Conservation (phyloP, 768 basidiomycete species). For the Suillus clintonianus region DNA sequence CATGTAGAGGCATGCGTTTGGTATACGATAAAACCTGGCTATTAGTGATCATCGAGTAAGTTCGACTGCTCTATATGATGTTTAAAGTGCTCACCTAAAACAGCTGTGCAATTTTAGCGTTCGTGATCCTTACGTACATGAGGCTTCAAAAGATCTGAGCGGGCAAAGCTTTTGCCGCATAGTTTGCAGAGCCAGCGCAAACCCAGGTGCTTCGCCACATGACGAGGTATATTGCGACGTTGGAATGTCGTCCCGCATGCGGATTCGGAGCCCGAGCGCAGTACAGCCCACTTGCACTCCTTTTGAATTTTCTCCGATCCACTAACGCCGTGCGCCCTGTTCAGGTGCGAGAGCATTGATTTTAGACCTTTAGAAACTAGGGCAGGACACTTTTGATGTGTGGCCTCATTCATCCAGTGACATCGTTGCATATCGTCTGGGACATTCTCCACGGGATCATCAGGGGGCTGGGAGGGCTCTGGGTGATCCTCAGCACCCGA, state of each 20-base stretch:
- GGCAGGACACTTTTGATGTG: conserved; percentile 1
- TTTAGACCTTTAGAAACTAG: neutral
- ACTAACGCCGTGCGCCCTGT: conserved; percentile 9
- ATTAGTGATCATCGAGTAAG: neutral
- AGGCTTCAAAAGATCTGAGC: conserved; percentile 15
- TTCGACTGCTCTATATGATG: neutral
- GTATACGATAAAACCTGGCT: neutral
- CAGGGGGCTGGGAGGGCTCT: conserved; percentile 7
- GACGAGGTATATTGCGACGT: conserved; percentile 18
- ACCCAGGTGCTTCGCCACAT: conserved; percentile 19
- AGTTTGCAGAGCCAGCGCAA: conserved; percentile 14
- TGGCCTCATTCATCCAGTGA: conserved; percentile 11
- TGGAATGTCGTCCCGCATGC: conserved; percentile 6
- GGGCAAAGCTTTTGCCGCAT: conserved; percentile 24
- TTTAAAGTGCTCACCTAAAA: neutral
- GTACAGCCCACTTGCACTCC: conserved; percentile 11
- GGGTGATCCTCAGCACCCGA: neutral
- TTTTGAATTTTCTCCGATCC: neutral
- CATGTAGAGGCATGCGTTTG: neutral
- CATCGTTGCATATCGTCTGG: neutral
- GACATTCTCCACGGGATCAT: conserved; percentile 3
- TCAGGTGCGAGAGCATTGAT: conserved; percentile 20
- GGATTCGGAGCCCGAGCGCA: conserved; percentile 1
- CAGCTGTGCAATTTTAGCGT: neutral
- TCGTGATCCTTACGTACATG: conserved; percentile 20